Evolutionary conservation across 495 filamentous ascomycete species (phyloP), one percentile per base, ranked within the genome.

Genomic region (Ascodesmis nigricans): DNA sequence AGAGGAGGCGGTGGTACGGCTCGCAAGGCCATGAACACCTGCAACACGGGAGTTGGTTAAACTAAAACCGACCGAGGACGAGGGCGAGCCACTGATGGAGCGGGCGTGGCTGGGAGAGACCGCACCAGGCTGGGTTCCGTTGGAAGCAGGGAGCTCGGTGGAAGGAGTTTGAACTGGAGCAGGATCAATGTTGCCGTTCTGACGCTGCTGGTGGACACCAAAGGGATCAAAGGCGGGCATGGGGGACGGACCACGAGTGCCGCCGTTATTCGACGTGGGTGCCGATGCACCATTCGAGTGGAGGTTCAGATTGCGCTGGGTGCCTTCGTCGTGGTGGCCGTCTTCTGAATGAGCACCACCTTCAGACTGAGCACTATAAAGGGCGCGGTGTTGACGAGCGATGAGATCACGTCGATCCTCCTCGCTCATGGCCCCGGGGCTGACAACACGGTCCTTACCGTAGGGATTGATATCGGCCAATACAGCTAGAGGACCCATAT

Each of bases 341-440:
- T 44, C 47, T 23, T 52, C 48, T 28, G 47, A 50, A 33, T 44
- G 38, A 35, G 48, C 42, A 13, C 43, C 43, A 31, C 48, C 47
- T 21, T 46, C 38, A 29, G 40, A 65, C 47, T 65, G 67, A 39
- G 83, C 73, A 52, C 79, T 79, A 55, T 92, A 97, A 44, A 97
- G 57, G 31, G 81, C 81, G 43, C 74, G 76, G 54, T 87, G 81
- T 56, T 97, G 87, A 50, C 83, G 83, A 45, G 82, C 76, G 48
- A 97, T 84, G 46, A 97, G 69, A 39, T 93, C 82, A 40, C 87
- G 84, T 49, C 87, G 81, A 39, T 91, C 82, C 33, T 95, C 87
- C 60, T 95, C 87, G 54, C 73, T 83, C 76, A 91, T 74, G 33
- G 69, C 67, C 49, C 77, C 74, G 2, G 84, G 84, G 62, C 84